A percentile compares a stretch with the other conserved stretches of the same genome.
Evolutionary conservation across 2,329 filamentous ascomycete species (phyloP).

Genomic region (Phaeosphaeria sp.): DNA sequence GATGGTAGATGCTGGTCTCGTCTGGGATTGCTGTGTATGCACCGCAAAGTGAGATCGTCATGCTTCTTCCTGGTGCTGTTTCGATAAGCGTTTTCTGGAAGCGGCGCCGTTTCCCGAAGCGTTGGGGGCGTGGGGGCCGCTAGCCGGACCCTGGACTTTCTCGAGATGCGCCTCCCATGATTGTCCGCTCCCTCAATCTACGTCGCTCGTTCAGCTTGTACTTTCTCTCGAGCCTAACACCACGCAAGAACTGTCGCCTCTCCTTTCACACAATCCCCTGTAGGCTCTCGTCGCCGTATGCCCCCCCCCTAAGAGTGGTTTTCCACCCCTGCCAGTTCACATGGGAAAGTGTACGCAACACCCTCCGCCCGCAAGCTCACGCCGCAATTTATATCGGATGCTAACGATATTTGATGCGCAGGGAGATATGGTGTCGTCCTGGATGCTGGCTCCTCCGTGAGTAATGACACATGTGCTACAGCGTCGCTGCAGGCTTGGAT

Average conservation of each 20-base stretch:
- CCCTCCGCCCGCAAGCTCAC: slow-evolving; percentile 14
- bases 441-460: slow-evolving; percentile 90
- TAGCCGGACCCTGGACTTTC: neutral
- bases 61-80: neutral
- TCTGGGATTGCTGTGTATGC: too few relatives aligned
- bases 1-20: too few relatives aligned
- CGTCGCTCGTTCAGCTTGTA: neutral
- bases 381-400: slow-evolving; percentile 6
- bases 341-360: slow-evolving; percentile 53
- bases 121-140: neutral
- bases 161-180: neutral
- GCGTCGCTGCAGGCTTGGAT: slow-evolving; percentile 5
- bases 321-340: slow-evolving; percentile 27
- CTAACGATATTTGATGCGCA: slow-evolving; percentile 42
- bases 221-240: neutral
- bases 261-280: neutral
- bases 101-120: neutral
- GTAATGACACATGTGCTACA: slow-evolving; percentile 24
- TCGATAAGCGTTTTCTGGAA: neutral
- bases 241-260: neutral
- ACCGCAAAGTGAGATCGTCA: neutral
- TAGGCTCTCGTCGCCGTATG: slow-evolving; percentile 26
- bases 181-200: neutral
- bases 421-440: slow-evolving; percentile 89
- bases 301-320: slow-evolving; percentile 20